Base-by-base conservation (phyloP, 2,329 filamentous ascomycete species). In the Calcarisporium arbuscula region DNA sequence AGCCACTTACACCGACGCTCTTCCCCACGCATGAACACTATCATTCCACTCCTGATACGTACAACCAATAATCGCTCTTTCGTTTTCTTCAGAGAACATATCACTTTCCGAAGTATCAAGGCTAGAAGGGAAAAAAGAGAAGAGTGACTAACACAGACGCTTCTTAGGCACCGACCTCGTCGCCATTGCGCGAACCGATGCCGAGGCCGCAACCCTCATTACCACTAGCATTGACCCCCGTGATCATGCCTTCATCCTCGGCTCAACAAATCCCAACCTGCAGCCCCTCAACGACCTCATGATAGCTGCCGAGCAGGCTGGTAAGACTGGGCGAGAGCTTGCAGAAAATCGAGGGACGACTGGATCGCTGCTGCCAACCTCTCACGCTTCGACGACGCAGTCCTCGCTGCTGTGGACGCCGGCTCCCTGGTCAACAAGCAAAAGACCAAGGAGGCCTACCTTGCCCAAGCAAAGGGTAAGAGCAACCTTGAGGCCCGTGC, bases 151-250 rank as follows among this genome's bases (percentile, higher is more conserved):
- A n/a, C n/a, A n/a, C n/a, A n/a, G n/a, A n/a, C n/a, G n/a, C n/a
- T 10, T 5, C 11, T 16, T 42, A 84, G 79, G 85, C 45, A 74
- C 79, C 43, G 87, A 98, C 56, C 81, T 98, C 42, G 67, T 98
- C 25, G 86, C 87, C 47, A 80, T 98, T 46, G 92, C 92, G 35
- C 83, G 92, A 53, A 98, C 92, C 39, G 92, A 98, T 64, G 94
- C 92, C 49, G 92, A 98, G 71, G 92, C 92, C 35, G 92, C 92
- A 21, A 98, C 92, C 5, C 81, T 98, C 51, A 94, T 98, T 69
- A 94, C 87, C 44, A 90, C 86, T 21, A 95, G 87, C 51, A 95
- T 98, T 57, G 92, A 98, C 65, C 82, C 85, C 39, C 85, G 92
- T 51, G 92, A 98, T 65, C 92, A 98, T 62, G 72, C 80, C 51